A percentile compares a stretch with the other conserved stretches of the same genome.
phyloP scores from a whole-genome alignment of 345 rosid species.

The Odontarrhena argentea region DNA sequence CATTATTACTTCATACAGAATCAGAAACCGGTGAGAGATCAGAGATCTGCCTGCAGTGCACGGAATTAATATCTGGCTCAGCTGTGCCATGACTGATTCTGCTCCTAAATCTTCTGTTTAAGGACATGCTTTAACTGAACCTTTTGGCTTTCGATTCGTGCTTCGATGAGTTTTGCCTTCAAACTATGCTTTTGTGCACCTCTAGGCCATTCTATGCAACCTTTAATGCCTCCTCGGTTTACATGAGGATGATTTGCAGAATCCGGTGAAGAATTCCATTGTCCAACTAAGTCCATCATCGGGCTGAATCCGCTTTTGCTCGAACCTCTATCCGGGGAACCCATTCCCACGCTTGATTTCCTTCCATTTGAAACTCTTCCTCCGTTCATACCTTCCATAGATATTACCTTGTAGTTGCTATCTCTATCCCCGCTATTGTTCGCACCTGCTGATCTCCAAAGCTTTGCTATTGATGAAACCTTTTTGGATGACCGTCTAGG shows the following conservation, averaged over 20 bases:
- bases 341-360: constrained; percentile 56
- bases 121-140: constrained; percentile 89
- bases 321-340: constrained; percentile 67
- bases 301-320: constrained; percentile 70
- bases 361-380: constrained; percentile 75
- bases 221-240: constrained; percentile 78
- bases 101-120: constrained; percentile 75
- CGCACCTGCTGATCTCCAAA: constrained; percentile 76
- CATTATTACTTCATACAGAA: constrained; percentile 44
- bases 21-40: constrained; percentile 43
- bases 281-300: constrained; percentile 58
- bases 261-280: constrained; percentile 82
- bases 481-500: constrained; percentile 63
- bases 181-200: constrained; percentile 75
- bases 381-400: constrained; percentile 70
- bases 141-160: constrained; percentile 85
- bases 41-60: constrained; percentile 14
- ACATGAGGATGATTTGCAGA: constrained; percentile 70
- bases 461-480: constrained; percentile 75
- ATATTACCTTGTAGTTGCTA: constrained; percentile 62
- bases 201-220: constrained; percentile 98
- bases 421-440: constrained; percentile 63
- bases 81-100: constrained; percentile 5
- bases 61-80: constrained; percentile 6
- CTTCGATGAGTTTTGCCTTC: constrained; percentile 93